Evolutionary conservation across 2,329 filamentous ascomycete genomes (phyloP).

Genomic region (Aspergillus sojae): DNA sequence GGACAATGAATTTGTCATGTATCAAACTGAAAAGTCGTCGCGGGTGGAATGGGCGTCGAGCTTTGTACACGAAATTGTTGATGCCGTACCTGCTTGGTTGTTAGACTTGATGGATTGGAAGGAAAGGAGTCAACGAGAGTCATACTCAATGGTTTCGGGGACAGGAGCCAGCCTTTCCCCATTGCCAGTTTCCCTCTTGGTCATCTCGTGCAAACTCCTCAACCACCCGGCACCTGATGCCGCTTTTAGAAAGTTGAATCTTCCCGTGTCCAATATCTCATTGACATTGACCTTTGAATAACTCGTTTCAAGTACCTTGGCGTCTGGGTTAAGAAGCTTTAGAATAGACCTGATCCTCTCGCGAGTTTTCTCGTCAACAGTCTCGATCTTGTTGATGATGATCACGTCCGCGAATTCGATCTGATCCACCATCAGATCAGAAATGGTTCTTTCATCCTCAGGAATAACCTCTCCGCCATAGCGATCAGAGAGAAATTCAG

Average conservation of each 20-base stretch:
- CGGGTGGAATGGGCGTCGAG: slow-evolving; percentile 55
- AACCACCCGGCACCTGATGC: slow-evolving; percentile 70
- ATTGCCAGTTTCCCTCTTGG: slow-evolving; percentile 58
- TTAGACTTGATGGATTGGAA: not conserved
- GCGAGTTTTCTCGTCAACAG: slow-evolving; percentile 54
- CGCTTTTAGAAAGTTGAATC: slow-evolving; percentile 67
- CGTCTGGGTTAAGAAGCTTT: slow-evolving; percentile 65
- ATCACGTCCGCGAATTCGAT: slow-evolving; percentile 78
- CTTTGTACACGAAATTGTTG: slow-evolving; percentile 69
- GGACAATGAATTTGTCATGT: slow-evolving; percentile 49
- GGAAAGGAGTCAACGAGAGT: slow-evolving; percentile 1
- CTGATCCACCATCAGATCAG: slow-evolving; percentile 75
- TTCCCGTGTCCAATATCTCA: slow-evolving; percentile 66
- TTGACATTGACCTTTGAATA: slow-evolving; percentile 63
- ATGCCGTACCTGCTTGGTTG: slow-evolving; percentile 61
- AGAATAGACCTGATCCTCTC: slow-evolving; percentile 57
- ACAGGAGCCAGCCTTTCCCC: slow-evolving; percentile 63
- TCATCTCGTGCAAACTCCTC: slow-evolving; percentile 70
- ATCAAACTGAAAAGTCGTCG: slow-evolving; percentile 44
- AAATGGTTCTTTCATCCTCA: slow-evolving; percentile 74
- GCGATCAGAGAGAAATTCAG: slow-evolving; percentile 67
- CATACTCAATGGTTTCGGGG: slow-evolving; percentile 69
- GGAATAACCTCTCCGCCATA: slow-evolving; percentile 62
- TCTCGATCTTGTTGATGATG: slow-evolving; percentile 70
- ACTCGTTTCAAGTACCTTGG: slow-evolving; percentile 64